Base-by-base conservation (phyloP, 2,329 filamentous ascomycete genomes). In the Aspergillus sp. region DNA sequence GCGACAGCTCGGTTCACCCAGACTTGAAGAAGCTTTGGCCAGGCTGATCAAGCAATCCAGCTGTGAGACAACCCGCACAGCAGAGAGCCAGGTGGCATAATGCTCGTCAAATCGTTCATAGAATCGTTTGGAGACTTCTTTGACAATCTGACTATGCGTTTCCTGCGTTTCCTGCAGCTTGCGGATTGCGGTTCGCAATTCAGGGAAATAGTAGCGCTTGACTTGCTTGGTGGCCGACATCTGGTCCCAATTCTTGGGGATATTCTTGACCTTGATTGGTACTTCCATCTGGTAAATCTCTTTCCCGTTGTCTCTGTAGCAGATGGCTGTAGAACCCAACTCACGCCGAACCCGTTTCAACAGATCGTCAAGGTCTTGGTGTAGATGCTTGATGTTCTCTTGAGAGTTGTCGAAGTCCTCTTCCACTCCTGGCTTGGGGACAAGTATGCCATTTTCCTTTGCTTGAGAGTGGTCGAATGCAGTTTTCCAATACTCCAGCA, bases 211-310 rank as follows among this genome's bases (percentile, higher is more conserved):
- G 79, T 93, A 99, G 0, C 95, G 89, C 76, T 96, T 97, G 69
- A 96, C 90, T 56, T 88, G 86, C 61, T 89, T 86, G 0, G 95
- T 98, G 0, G 93, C 89, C 4, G 95, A 98, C 92, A 98, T 97
- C 70, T 98, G 93, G 62, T 92, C 88, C 93, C 95, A 99, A 66
- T 80, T 85, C 64, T 89, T 89, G 0, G 95, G 95, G 2, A 99
- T 78, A 57, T 77, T 86, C 74, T 96, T 96, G 69, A 90, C 80
- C 74, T 95, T 96, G 68, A 84, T 79, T 0, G 95, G 93, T 0
- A 91, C 89, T 72, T 99, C 95, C 11, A 99, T 82, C 75, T 99
- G 93, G 76, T 96, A 98, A 52, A 99, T 91, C 70, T 99, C 95
- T 73, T 99, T 99, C 60, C 95, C 95, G 7, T 96, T 89, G 70